Evolutionary conservation across 202 grass and related monocot genomes (phyloP), one percentile per base, ranked within the genome.

Genomic region (Cymbopogon flexuosus): DNA sequence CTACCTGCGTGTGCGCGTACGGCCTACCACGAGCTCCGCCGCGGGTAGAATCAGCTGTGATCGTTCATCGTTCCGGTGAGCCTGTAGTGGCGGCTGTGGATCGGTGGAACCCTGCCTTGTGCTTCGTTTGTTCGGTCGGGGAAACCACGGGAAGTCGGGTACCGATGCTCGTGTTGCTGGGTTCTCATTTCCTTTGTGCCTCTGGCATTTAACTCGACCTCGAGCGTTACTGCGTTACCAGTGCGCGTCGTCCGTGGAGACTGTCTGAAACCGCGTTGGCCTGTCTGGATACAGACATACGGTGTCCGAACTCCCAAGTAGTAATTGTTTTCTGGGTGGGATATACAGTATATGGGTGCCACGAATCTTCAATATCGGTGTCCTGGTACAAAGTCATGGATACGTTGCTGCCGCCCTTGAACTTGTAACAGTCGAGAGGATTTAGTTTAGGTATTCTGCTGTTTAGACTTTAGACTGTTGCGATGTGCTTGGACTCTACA

Each of bases 191-290:
- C 37, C 10, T 23, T 65, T 72, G 23, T 43, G 29, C 68, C 43
- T 80, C 58, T 2, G 27, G 3, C 56, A 16, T 19, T 68, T 86
- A 63, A 63, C 62, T 75, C 47, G 29, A 16, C 7, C 31, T 66
- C 19, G 16, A 24, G 35, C 15, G 42, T 45, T 68, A 39, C 49
- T 23, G 51, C 51, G n/a, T 21, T 56, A 56, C 52, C 69, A 70
- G 23, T 40, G 52, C 65, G 70, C 21, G 54, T 47, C 8, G 54
- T 47, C 54, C 56, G 56, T 59, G 56, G 21, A 24, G 62, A 36
- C 4, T 37, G 62, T 81, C 9, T 39, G 70, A 61, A 81, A 86
- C n/a, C n/a, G 52, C 19, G 41, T 76, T 52, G 21, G 6, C 60
- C 22, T 68, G 21, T 27, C 22, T 68, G 40, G 63, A 62, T 81